Evolutionary conservation across 371 early-diverging fungal species (phyloP).

Genomic region (Syncephalis fuscata): DNA sequence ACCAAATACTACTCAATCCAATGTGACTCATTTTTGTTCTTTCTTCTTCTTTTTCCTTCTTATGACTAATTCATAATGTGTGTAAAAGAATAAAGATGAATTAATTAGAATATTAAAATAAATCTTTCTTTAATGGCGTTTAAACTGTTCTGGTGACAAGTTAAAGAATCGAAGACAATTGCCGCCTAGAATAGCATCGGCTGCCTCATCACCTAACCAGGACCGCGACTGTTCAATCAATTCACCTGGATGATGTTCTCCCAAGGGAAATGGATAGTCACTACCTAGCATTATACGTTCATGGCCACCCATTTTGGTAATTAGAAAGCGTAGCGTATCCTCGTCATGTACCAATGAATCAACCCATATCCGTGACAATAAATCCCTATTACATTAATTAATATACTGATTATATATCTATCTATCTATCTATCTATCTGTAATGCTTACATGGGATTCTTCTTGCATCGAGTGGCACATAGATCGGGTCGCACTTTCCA

Average conservation of each 20-base stretch:
- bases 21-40: too few species aligned
- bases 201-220: slow-evolving; percentile 27
- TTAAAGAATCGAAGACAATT: too few species aligned
- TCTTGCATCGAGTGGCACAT: slow-evolving; percentile 30
- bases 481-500: slow-evolving; percentile 49
- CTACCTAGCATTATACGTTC: slow-evolving; percentile 41
- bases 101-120: too few species aligned
- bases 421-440: not conserved
- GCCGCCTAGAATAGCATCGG: too few species aligned
- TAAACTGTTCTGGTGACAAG: too few species aligned
- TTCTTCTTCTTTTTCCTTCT: too few species aligned
- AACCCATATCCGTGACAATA: slow-evolving; percentile 34
- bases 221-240: slow-evolving; percentile 24
- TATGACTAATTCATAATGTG: too few species aligned
- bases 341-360: slow-evolving; percentile 55
- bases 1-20: too few species aligned
- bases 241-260: slow-evolving; percentile 47
- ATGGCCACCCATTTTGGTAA: slow-evolving; percentile 40
- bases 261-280: slow-evolving; percentile 59
- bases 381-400: slow-evolving; percentile 12
- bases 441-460: slow-evolving; percentile 21
- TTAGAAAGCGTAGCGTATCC: slow-evolving; percentile 36
- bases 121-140: too few species aligned
- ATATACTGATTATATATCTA: not conserved
- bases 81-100: too few species aligned